Percentiles rank a stretch among this genome's conserved stretches.
These are phyloP conservation scores for Fusarium devonianum DNA, from an alignment of 2,329 filamentous ascomycete species.

Conservation along the genomic window DNA sequence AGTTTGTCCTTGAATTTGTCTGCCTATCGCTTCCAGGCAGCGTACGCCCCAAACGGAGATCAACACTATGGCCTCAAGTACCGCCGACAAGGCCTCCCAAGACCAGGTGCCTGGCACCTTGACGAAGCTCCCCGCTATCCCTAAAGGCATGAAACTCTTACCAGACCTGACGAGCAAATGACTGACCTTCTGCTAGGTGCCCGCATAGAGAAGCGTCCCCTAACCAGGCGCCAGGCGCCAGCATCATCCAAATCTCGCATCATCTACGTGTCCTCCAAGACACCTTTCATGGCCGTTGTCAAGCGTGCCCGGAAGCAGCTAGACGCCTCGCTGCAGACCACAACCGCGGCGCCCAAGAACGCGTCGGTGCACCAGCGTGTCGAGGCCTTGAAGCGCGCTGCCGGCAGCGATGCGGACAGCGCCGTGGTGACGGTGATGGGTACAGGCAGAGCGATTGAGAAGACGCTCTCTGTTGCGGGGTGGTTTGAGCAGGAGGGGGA, in stretches of 20 bases:
- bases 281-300: slow-evolving; percentile 73
- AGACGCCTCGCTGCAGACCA: slow-evolving; percentile 55
- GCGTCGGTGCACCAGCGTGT: slow-evolving; percentile 56
- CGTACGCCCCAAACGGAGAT: slow-evolving; percentile 3
- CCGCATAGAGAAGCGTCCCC: slow-evolving; percentile 58
- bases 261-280: slow-evolving; percentile 70
- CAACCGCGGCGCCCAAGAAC: slow-evolving; percentile 56
- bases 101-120: slow-evolving; percentile 32
- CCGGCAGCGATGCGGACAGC: slow-evolving; percentile 39
- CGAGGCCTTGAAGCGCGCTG: slow-evolving; percentile 49
- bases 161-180: background rate
- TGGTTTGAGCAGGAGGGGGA: slow-evolving; percentile 70
- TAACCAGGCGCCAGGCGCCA: slow-evolving; percentile 51
- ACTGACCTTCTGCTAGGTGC: slow-evolving; percentile 47
- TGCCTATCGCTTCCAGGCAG: slow-evolving; percentile 27
- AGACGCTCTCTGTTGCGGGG: slow-evolving; percentile 66
- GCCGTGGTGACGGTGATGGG: slow-evolving; percentile 65
- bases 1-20: slow-evolving; percentile 4
- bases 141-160: slow-evolving; percentile 40
- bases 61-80: slow-evolving; percentile 34
- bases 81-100: slow-evolving; percentile 19
- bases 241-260: slow-evolving; percentile 53
- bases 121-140: slow-evolving; percentile 48
- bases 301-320: slow-evolving; percentile 71
- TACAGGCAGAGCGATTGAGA: slow-evolving; percentile 71